These are phyloP conservation scores for Trichosporon sp. DNA, from an alignment of 1,284 basidiomycete species.

Conservation along the genomic window DNA sequence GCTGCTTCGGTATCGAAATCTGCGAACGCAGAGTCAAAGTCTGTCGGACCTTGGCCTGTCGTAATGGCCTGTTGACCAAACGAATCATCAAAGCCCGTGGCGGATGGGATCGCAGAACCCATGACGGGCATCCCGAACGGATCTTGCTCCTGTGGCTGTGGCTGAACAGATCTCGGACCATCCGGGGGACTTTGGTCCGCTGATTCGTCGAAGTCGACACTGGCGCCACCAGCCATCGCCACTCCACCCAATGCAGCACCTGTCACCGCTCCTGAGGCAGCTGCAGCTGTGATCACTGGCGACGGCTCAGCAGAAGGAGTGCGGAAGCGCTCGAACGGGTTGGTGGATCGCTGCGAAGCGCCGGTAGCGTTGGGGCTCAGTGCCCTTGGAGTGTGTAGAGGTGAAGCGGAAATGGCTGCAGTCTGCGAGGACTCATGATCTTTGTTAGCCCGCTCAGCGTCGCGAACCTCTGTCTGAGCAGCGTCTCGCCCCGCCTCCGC, in stretches of 20 bases:
- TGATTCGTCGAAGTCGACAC: not conserved
- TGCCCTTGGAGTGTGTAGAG: slow-evolving; percentile 66
- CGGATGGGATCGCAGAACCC: slow-evolving; percentile 23
- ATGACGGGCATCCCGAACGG: slow-evolving; percentile 32
- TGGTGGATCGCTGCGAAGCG: slow-evolving; percentile 71
- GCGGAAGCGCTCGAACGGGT: slow-evolving; percentile 78
- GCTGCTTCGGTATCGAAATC: slow-evolving; percentile 63
- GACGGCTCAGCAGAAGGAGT: not conserved
- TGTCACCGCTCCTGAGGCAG: slow-evolving; percentile 27
- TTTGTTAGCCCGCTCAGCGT: slow-evolving; percentile 57
- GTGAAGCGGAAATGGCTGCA: slow-evolving; percentile 65
- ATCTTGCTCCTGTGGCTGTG: slow-evolving; percentile 25
- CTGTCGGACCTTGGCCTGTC: slow-evolving; percentile 48
- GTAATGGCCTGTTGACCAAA: slow-evolving; percentile 31
- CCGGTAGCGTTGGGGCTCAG: slow-evolving; percentile 57
- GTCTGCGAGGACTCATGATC: slow-evolving; percentile 64
- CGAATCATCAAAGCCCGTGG: slow-evolving; percentile 37
- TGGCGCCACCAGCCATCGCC: not conserved
- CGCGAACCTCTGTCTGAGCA: slow-evolving; percentile 67
- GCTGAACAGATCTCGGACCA: not conserved
- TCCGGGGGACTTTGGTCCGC: not conserved
- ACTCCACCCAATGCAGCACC: slow-evolving; percentile 30
- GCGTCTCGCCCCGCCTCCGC: slow-evolving; percentile 78
- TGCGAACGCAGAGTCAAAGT: slow-evolving; percentile 56
- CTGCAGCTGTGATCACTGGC: slow-evolving; percentile 31